Base-by-base conservation (phyloP, 768 basidiomycete species). In the Suillus weaverae region DNA sequence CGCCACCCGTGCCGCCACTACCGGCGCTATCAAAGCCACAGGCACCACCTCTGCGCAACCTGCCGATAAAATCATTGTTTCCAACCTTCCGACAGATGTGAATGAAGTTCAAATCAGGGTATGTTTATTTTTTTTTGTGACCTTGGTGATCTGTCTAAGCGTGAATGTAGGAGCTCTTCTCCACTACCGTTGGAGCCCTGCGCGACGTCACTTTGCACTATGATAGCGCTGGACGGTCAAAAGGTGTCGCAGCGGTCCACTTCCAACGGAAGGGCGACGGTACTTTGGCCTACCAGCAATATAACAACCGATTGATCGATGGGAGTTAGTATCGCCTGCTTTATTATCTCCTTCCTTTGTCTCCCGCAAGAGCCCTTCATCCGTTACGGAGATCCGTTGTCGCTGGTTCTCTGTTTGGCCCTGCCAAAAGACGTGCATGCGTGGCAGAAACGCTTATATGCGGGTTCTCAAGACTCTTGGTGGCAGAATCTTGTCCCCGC, bases 261-360 rank as follows among this genome's bases (percentile, higher is more conserved):
- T 99, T 99, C 84, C 81, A 83, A 71, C 86, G 85, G 72, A 90
- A 89, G 73, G 96, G 95, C 64, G 94, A 96, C 73, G 97, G 90
- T 64, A 88, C 88, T 75, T 94, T 90, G 84, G 97, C 97, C 3
- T 95, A 89, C 78, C 85, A 91, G 71, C 87, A 93, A 69, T 99
- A 99, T 84, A 94, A 99, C 86, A 94, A 93, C 82, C 91, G 97
- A 77, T 91, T 99, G 81, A 96, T 99, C 88, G 97, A 99, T 90
- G 95, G 95, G 84, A 97, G 97, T 99, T 92, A 95, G 97, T 99
- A 92, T 85, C 87, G 82, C 81, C 73, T 74, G 74, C 70, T 77
- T 79, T 68, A 67, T 59, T 59, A 63, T 66, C 66, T 70, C 69
- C 70, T 76, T 79, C 77, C 70, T 75, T 71, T 67, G 60, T 68